phyloP scores from a whole-genome alignment of 2,329 filamentous ascomycete genomes.

The Aspergillus vadensis region DNA sequence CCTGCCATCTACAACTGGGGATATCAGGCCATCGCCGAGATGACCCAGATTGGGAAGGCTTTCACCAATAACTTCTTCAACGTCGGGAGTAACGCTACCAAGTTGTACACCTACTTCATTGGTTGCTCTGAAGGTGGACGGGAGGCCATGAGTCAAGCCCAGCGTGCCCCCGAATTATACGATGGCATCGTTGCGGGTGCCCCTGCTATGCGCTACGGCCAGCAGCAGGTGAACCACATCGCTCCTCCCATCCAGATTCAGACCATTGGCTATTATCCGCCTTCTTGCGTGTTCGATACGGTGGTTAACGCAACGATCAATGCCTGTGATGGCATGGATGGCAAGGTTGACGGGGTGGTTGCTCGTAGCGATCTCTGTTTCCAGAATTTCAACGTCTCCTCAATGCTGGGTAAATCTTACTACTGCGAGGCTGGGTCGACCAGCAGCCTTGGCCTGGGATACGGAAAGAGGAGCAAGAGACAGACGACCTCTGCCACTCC shows the following conservation, averaged over 20 bases:
- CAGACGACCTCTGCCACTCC: neutral
- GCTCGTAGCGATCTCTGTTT: constrained; percentile 1
- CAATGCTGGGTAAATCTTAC: neutral
- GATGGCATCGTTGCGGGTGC: neutral
- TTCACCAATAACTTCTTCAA: constrained; percentile 1
- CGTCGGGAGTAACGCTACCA: neutral
- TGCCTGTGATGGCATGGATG: neutral
- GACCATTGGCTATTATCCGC: neutral
- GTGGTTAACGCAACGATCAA: constrained; percentile 3
- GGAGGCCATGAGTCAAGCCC: neutral
- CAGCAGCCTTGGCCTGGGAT: neutral
- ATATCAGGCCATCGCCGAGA: neutral
- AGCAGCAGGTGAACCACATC: constrained; percentile 4
- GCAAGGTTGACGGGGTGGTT: neutral
- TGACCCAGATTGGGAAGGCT: constrained; percentile 1
- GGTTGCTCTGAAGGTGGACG: neutral
- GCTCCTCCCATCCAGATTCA: neutral
- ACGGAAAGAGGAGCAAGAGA: neutral
- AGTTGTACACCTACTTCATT: constrained; percentile 1
- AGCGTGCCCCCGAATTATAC: constrained; percentile 1
- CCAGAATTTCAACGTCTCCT: neutral
- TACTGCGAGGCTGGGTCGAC: neutral
- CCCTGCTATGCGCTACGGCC: neutral
- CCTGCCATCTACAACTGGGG: constrained; percentile 2
- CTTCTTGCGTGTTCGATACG: neutral